phyloP scores from a whole-genome alignment of 768 basidiomycete species.

The Russula virescens region DNA sequence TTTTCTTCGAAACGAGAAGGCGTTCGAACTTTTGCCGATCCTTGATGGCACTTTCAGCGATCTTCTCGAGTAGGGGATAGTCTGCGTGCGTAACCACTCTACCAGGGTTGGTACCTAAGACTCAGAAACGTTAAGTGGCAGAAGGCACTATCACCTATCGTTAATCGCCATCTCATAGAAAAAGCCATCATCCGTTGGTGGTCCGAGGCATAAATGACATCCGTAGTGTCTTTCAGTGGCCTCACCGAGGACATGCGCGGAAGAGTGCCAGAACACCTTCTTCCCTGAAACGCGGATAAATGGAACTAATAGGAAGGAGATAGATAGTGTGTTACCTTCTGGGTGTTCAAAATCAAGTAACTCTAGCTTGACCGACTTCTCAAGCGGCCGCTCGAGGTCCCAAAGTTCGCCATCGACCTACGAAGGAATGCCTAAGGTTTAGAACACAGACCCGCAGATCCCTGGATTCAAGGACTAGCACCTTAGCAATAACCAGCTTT shows the following conservation, averaged over 20 bases:
- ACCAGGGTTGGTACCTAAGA: background rate
- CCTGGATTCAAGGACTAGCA: constrained; percentile 30
- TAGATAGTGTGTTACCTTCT: constrained; percentile 49
- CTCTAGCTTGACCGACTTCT: constrained; percentile 72
- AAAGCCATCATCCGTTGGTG: constrained; percentile 96
- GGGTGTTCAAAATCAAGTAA: constrained; percentile 89
- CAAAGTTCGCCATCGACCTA: constrained; percentile 84
- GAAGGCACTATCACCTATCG: constrained; percentile 47
- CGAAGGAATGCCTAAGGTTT: background rate
- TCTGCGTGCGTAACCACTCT: constrained; percentile 78
- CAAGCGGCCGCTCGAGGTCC: constrained; percentile 95
- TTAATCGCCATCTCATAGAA: constrained; percentile 98
- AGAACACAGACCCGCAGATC: constrained; percentile 2
- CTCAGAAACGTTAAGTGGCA: background rate
- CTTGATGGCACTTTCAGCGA: constrained; percentile 84
- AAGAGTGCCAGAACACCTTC: constrained; percentile 99
- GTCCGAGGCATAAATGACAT: constrained; percentile 94
- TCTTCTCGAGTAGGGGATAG: constrained; percentile 83
- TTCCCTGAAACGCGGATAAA: constrained; percentile 51
- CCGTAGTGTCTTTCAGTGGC: constrained; percentile 95
- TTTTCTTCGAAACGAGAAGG: constrained; percentile 88
- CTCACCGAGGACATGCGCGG: constrained; percentile 96
- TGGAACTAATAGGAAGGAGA: background rate
- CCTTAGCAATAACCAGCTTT: constrained; percentile 89
- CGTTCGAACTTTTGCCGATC: constrained; percentile 98